phyloP scores from a whole-genome alignment of 2,329 filamentous ascomycete species.

The Calonectria henricotiae region DNA sequence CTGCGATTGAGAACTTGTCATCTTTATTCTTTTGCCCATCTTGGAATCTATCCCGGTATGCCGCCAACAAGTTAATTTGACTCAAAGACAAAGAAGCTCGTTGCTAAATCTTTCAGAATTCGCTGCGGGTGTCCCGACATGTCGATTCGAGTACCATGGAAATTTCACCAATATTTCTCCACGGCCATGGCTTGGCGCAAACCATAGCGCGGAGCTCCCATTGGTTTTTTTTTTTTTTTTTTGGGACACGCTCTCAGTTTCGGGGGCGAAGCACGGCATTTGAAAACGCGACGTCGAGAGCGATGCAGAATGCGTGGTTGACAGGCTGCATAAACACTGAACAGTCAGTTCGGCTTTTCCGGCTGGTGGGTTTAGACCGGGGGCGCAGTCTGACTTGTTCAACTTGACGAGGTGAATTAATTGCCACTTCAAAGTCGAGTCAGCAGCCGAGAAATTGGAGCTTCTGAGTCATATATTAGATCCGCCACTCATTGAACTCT shows the following conservation, averaged over 20 bases:
- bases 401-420: not conserved
- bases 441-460: not conserved
- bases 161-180: conserved; percentile 15
- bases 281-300: conserved; percentile 6
- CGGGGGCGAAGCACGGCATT: conserved; percentile 6
- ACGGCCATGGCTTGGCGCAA: conserved; percentile 5
- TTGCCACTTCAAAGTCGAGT: conserved; percentile 5
- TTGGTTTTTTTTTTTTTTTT: not conserved
- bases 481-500: not conserved
- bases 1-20: not conserved
- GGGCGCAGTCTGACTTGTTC: not conserved
- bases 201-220: conserved; percentile 9
- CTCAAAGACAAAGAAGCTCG: not conserved
- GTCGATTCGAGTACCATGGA: conserved; percentile 13
- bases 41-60: conserved; percentile 10
- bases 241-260: conserved; percentile 2
- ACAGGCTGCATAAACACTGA: not conserved
- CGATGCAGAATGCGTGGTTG: conserved; percentile 12
- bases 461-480: conserved; percentile 2
- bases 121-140: conserved; percentile 1
- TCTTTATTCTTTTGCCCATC: conserved; percentile 5
- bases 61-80: too few relatives aligned
- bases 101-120: not conserved
- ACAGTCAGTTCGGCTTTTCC: not conserved
- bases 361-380: not conserved